These are phyloP conservation scores for Hortaea sp. DNA, from an alignment of 2,329 filamentous ascomycete species.

Conservation along the genomic window DNA sequence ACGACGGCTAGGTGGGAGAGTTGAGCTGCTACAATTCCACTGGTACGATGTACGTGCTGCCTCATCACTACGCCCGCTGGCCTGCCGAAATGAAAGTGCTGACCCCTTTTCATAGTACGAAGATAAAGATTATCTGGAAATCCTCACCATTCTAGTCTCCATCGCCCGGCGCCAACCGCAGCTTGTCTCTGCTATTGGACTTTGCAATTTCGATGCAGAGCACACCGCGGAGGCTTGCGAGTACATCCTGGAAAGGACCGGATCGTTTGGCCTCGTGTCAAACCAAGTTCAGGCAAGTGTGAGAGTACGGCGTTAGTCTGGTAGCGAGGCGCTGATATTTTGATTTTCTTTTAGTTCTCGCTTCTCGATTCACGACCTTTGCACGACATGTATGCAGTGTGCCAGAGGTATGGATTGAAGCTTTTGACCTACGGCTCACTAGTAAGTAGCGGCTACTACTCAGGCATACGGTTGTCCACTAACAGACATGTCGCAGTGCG, in stretches of 20 bases:
- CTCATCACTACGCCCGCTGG: not conserved
- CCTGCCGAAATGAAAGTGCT: not conserved
- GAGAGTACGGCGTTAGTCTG: not conserved
- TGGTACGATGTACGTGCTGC: slow-evolving; percentile 25
- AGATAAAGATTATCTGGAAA: slow-evolving; percentile 29
- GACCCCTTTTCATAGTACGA: slow-evolving; percentile 16
- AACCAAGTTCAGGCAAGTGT: slow-evolving; percentile 9
- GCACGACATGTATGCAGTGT: slow-evolving; percentile 29
- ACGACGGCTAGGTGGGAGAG: slow-evolving; percentile 1
- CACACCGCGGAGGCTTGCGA: slow-evolving; percentile 9
- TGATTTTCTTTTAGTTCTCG: slow-evolving; percentile 22
- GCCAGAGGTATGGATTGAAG: slow-evolving; percentile 30
- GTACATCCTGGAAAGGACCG: slow-evolving; percentile 21
- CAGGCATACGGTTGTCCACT: not conserved
- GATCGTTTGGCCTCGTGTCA: slow-evolving; percentile 18
- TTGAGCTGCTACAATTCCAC: slow-evolving; percentile 36
- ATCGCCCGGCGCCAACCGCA: slow-evolving; percentile 13
- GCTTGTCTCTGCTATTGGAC: slow-evolving; percentile 25
- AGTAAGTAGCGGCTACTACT: not conserved
- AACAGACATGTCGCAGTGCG: slow-evolving; percentile 21
- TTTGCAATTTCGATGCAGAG: slow-evolving; percentile 35
- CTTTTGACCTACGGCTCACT: slow-evolving; percentile 34
- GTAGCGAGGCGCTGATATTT: not conserved
- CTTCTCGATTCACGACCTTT: slow-evolving; percentile 31
- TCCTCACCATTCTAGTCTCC: slow-evolving; percentile 25